Evolutionary conservation across 2,329 filamentous ascomycete genomes (phyloP), one percentile per base, ranked within the genome.

Genomic region (Epichloe uncinata): DNA sequence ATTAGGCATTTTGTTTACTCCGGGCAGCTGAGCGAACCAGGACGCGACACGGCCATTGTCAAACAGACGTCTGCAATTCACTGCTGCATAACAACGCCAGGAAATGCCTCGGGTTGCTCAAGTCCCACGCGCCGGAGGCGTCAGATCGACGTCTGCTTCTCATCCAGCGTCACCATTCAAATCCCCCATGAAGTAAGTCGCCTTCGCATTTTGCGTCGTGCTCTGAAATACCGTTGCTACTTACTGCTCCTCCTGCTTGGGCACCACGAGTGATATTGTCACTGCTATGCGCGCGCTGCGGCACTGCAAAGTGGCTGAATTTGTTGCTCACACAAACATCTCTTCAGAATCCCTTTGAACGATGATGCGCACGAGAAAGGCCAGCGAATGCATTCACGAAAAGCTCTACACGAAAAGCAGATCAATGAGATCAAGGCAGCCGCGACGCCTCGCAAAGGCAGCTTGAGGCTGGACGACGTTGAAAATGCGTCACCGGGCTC

Each of bases 301-400:
- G 22, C 9, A 44, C 16, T 16, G 7, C 11, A 13, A 15, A n/a
- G 11, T n/a, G 5, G 11, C 22, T 5, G 42, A 15, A 9, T 42
- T 18, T 8, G 4, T 42, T 40, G 33, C 50, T 55, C 42, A 54
- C 50, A 40, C 16, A 26, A 26, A 0, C 1, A 46, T 53, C 45
- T 53, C 56, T 49, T 53, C 42, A 95, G 88, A 65, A 94, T 98
- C 53, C 90, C 93, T 36, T 79, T 98, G 55, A 97, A 97, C 71
- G 93, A 98, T 71, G 93, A 98, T 74, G 83, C 81, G 53, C 81
- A 84, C 59, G 93, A 98, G 70, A 95, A 94, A 68, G 90, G 89
- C 45, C 84, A 84, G 59, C 85, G 93, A 46, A 74, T 91, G 61
- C 85, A 93, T 63, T 89, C 87, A 54, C 84, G 93, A 61, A 87